Percentiles rank a stretch among this genome's conserved stretches.
Evolutionary conservation across 2,329 filamentous ascomycete genomes (phyloP).

Genomic region (Cryphonectria naterciae): DNA sequence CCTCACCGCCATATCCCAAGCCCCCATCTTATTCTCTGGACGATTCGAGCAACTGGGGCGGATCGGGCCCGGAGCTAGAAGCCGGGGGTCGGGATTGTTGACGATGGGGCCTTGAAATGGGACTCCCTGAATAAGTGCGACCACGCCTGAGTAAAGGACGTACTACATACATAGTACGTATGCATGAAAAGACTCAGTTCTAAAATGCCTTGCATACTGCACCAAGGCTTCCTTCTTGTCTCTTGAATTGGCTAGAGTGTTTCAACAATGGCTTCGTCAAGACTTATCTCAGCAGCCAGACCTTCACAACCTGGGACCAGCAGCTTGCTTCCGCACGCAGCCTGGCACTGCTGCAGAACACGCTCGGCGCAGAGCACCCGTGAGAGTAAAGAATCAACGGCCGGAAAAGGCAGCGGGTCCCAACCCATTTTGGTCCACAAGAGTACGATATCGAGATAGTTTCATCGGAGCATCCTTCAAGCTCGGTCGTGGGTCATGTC

Average conservation of each 20-base stretch:
- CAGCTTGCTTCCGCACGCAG: neutral
- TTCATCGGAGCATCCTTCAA: neutral
- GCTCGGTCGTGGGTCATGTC: neutral
- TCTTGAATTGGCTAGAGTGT: neutral
- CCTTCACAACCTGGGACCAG: neutral
- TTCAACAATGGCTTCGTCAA: neutral
- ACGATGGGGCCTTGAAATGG: neutral
- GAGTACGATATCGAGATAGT: conserved; percentile 6
- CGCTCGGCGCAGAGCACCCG: conserved; percentile 2
- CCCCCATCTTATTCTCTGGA: conserved; percentile 15
- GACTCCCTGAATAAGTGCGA: neutral
- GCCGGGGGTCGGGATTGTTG: conserved; percentile 13
- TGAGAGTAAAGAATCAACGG: neutral
- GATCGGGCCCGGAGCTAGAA: conserved; percentile 2
- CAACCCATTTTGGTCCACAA: conserved; percentile 4
- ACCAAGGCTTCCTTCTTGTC: neutral
- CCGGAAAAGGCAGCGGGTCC: conserved; percentile 18
- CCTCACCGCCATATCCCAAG: conserved; percentile 25
- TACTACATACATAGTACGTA: neutral
- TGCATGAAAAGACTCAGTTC: neutral
- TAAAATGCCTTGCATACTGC: neutral
- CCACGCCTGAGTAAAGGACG: neutral
- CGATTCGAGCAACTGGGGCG: conserved; percentile 15
- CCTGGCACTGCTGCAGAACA: neutral
- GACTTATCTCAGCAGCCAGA: neutral